Evolutionary conservation across 2,329 filamentous ascomycete species (phyloP), one percentile per base, ranked within the genome.

Genomic region (Ophiostoma sp.): DNA sequence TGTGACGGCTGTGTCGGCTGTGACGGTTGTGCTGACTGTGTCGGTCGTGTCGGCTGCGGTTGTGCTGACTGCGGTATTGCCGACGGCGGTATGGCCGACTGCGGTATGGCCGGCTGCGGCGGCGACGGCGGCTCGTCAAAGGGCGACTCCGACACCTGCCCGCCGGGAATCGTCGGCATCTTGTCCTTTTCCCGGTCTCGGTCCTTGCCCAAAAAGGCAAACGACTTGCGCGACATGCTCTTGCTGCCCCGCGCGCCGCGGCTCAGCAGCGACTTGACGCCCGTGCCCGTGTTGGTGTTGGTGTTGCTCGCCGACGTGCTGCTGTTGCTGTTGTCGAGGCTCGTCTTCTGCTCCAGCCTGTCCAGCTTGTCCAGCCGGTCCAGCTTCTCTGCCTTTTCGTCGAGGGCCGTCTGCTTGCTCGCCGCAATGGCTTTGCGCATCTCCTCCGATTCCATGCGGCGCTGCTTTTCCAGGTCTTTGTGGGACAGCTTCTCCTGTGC

Each of bases 201-300:
- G 40, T 63, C 60, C 40, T 63, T 86, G 73, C 83, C 81, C 49
- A 89, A 79, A 74, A 91, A 90, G 44, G 84, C 85, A 74, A 91
- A 88, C 72, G 90, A 90, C 77, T 89, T 92, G 71, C 89, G 86
- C 65, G 90, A 86, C 80, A 96, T 84, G 71, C 91, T 93, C 80
- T 91, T 94, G 76, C 89, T 92, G 9, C 87, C 87, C 67, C 88
- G 84, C 73, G 88, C 85, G 72, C 90, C 87, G 62, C 91, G 83
- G 74, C 86, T 87, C 58, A 95, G 79, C 42, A 86, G 81, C 5
- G 81, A 49, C 2, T 68, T 49, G 11, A 66, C n/a, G 12, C 63
- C 49, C 47, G 64, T 38, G 27, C 41, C 49, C 12, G 45, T 40
- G 44, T n/a, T 14, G n/a, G 36, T 41, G 58, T 27, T 40, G 63